Percentiles rank a stretch among this genome's conserved stretches.
phyloP scores from a whole-genome alignment of 768 basidiomycete species.

The Phlebiopsis gigantea region DNA sequence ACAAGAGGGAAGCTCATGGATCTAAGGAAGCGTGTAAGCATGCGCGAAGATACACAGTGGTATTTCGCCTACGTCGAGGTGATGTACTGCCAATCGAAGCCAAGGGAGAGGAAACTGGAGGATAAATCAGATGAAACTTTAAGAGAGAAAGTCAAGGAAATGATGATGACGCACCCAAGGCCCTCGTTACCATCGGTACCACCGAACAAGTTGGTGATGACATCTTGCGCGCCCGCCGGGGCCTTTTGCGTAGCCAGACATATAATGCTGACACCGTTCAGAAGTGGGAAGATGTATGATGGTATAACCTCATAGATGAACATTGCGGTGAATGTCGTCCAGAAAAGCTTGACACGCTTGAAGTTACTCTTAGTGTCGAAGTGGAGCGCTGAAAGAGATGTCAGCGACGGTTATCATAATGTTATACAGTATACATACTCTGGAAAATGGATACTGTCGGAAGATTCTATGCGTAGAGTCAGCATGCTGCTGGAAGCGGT shows the following conservation, averaged over 20 bases:
- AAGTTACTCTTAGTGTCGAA: slow-evolving; percentile 38
- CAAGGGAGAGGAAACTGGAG: slow-evolving; percentile 39
- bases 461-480: slow-evolving; percentile 33
- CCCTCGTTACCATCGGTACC: slow-evolving; percentile 66
- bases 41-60: not conserved
- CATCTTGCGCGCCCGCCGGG: slow-evolving; percentile 35
- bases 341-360: slow-evolving; percentile 50
- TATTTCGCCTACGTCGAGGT: slow-evolving; percentile 29
- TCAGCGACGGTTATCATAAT: slow-evolving; percentile 21
- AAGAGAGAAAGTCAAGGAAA: not conserved
- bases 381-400: slow-evolving; percentile 39
- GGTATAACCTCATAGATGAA: slow-evolving; percentile 50
- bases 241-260: slow-evolving; percentile 53
- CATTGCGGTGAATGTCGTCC: slow-evolving; percentile 45
- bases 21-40: not conserved
- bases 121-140: not conserved
- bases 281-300: slow-evolving; percentile 56
- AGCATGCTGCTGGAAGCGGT: not conserved
- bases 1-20: slow-evolving; percentile 49
- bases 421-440: slow-evolving; percentile 26
- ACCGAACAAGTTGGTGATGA: slow-evolving; percentile 62
- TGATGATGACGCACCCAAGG: slow-evolving; percentile 33
- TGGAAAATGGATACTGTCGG: slow-evolving; percentile 59
- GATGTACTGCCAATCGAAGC: slow-evolving; percentile 70
- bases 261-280: slow-evolving; percentile 56